Percentiles rank a stretch among this genome's conserved stretches.
phyloP scores from a whole-genome alignment of 352 stramenopile genomes.

The Pythium scleroteichum region DNA sequence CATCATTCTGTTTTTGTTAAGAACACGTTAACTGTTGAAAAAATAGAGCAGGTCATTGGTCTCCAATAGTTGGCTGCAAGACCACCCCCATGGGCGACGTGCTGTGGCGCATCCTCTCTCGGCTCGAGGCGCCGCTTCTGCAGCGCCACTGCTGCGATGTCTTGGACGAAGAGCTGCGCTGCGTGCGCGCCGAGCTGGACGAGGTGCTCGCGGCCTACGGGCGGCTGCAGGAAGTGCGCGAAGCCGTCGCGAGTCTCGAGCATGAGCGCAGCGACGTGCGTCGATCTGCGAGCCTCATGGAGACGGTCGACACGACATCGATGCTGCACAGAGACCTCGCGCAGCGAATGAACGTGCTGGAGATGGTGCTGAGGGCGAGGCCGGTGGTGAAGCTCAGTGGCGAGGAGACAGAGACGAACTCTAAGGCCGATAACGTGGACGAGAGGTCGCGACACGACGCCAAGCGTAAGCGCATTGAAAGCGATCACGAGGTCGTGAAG shows the following conservation, averaged over 20 bases:
- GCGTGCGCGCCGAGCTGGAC: not conserved
- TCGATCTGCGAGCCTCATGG: constrained; percentile 8
- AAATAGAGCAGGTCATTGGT: no score
- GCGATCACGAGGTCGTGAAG: no score
- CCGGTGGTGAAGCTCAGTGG: not conserved
- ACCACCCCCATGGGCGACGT: constrained; percentile 1
- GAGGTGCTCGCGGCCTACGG: constrained; percentile 2
- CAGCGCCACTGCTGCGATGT: constrained; percentile 12
- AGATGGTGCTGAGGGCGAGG: not conserved
- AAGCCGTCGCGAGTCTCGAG: constrained; percentile 17
- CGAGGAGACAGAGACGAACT: no score
- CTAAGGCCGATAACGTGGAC: no score
- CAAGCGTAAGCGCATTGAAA: not conserved
- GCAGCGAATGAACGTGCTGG: not conserved
- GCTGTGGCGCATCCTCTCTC: constrained; percentile 11
- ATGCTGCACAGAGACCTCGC: not conserved
- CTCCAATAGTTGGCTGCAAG: no score
- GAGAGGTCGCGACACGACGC: not conserved
- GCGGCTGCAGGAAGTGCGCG: constrained; percentile 22
- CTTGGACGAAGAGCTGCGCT: constrained; percentile 11
- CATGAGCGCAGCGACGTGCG: not conserved
- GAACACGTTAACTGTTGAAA: constrained; percentile 11
- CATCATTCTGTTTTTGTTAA: constrained; percentile 13
- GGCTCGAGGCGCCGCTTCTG: constrained; percentile 17
- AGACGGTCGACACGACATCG: constrained; percentile 1